Evolutionary conservation across 768 basidiomycete genomes (phyloP), one percentile per base, ranked within the genome.

Genomic region (Cubamyces sp.): DNA sequence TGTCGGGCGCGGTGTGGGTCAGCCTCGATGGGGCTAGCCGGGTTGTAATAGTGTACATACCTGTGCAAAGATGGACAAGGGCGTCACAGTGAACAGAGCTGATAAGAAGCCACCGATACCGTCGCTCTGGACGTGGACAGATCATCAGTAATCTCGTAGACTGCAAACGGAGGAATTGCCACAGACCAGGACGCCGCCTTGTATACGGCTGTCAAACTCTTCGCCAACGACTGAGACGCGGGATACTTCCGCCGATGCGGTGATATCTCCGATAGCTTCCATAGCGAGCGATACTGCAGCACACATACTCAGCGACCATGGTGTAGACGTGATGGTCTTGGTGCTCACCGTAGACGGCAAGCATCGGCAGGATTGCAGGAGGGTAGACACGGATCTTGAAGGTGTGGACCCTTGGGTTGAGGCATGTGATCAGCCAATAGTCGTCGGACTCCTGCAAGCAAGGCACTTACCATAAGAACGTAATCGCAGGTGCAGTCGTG

Each of bases 261-360:
- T 90, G 66, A 91, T 85, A 67, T 94, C 92, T 3, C 92, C 92
- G 54, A 92, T 93, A 7, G 90, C 87, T 74, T 94, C 92, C 87
- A 94, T 90, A 0, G 87, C 84, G 0, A 86, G 71, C 0, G 90
- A 90, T 7, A 92, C 85, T 89, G 39, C n/a, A 21, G 42, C 25
- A 12, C 1, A 30, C 54, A 1, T 66, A 40, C 3, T 9, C 3
- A 50, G 37, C 40, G 40, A 25, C 14, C n/a, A 3, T 19, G 11
- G 11, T 23, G 15, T 19, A 25, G 30, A 39, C 15, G 16, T 25
- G 26, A 12, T 16, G 52, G 14, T 6, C 21, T 25, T 54, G 15
- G 46, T 26, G 57, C 77, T 75, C 56, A 84, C 82, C 72, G 56
- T 88, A 87, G 4, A 87, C 85, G 0, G 84, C 82, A 18, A 87